These are phyloP conservation scores for Neofusicoccum cordaticola DNA, from an alignment of 2,329 filamentous ascomycete genomes.

Conservation along the genomic window DNA sequence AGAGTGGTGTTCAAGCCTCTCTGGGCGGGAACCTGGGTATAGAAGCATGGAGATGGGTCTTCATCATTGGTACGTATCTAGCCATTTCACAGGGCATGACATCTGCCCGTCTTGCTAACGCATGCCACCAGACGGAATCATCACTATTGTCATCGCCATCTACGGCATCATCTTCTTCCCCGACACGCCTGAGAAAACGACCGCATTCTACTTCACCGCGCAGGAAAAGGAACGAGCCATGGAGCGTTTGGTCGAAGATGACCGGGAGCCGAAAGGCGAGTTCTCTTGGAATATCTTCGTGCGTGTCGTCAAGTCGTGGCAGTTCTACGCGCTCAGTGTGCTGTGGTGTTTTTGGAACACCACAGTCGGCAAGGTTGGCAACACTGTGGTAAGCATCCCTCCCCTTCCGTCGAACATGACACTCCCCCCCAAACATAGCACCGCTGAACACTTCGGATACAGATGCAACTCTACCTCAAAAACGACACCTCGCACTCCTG, in stretches of 20 bases:
- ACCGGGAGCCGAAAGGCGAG: neutral
- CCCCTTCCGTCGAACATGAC: too few species aligned
- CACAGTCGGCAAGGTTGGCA: neutral
- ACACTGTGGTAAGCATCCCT: neutral
- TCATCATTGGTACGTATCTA: neutral
- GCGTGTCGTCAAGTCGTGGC: neutral
- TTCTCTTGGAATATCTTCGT: neutral
- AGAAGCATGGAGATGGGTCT: slow-evolving; percentile 30
- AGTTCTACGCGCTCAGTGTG: neutral
- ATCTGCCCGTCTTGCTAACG: too few species aligned
- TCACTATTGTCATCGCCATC: neutral
- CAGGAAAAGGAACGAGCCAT: neutral
- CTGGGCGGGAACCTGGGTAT: slow-evolving; percentile 23
- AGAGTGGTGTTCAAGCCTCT: slow-evolving; percentile 16
- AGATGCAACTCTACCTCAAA: slow-evolving; percentile 12
- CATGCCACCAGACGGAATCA: neutral
- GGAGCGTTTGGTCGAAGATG: neutral
- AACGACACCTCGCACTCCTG: neutral
- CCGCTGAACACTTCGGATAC: neutral
- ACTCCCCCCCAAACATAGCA: neutral
- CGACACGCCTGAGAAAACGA: neutral
- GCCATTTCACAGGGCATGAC: too few species aligned
- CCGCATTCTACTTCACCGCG: neutral
- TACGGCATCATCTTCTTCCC: slow-evolving; percentile 7
- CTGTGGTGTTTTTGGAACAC: neutral